Percentiles rank a stretch among this genome's conserved stretches.
Evolutionary conservation across 257 asterid genomes (phyloP).

Genomic region (Ligustrum vulgare): DNA sequence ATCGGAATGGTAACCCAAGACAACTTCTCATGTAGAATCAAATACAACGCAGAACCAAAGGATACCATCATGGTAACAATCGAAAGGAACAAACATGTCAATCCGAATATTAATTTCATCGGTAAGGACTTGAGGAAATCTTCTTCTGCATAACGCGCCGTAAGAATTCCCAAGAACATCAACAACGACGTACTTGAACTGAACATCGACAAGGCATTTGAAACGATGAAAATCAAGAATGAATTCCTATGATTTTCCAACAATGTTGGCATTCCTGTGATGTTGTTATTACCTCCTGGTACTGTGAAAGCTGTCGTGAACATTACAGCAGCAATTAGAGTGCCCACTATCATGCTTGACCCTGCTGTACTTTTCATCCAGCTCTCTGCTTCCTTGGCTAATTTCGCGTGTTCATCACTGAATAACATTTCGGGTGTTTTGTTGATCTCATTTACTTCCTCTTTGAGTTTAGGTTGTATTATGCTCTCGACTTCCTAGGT

Average conservation of each 20-base stretch:
- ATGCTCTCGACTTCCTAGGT: slow-evolving; percentile 27
- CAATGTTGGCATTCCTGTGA: slow-evolving; percentile 21
- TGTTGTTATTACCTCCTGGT: slow-evolving; percentile 33
- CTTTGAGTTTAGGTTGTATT: slow-evolving; percentile 34
- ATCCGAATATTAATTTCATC: slow-evolving; percentile 23
- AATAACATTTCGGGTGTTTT: slow-evolving; percentile 23
- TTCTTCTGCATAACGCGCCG: slow-evolving; percentile 27
- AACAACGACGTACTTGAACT: slow-evolving; percentile 24
- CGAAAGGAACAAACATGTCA: slow-evolving; percentile 25
- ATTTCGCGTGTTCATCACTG: slow-evolving; percentile 24
- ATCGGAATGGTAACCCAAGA: slow-evolving; percentile 26
- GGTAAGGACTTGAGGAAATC: slow-evolving; percentile 26
- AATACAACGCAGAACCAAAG: slow-evolving; percentile 27
- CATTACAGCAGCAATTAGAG: slow-evolving; percentile 40
- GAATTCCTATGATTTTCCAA: background rate
- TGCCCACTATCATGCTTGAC: slow-evolving; percentile 38
- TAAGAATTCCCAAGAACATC: slow-evolving; percentile 37
- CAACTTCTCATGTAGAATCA: slow-evolving; percentile 21
- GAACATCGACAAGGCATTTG: slow-evolving; percentile 33
- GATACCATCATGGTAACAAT: slow-evolving; percentile 33
- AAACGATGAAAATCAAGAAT: slow-evolving; percentile 29
- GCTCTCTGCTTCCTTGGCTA: slow-evolving; percentile 20
- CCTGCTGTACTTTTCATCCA: slow-evolving; percentile 40
- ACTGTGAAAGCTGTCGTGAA: slow-evolving; percentile 40
- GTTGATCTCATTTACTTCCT: slow-evolving; percentile 30